phyloP scores from a whole-genome alignment of 345 rosid species.

The Lumnitzera racemosa region DNA sequence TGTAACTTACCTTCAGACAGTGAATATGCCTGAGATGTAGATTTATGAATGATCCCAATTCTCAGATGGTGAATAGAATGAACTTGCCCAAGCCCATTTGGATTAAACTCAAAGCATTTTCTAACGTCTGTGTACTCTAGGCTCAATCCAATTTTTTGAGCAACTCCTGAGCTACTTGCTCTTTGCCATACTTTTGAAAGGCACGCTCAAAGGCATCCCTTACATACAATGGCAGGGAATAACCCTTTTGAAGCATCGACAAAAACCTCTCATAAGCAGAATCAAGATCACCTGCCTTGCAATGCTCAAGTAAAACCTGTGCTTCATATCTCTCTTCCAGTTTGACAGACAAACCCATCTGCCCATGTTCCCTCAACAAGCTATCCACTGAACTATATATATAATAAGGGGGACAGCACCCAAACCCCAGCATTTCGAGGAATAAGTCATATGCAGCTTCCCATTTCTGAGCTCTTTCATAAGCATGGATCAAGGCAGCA shows the following conservation, averaged over 20 bases:
- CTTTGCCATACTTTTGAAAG: constrained; percentile 20
- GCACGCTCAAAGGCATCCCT: constrained; percentile 18
- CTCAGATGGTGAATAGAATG: too few species aligned
- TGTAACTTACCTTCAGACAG: too few species aligned
- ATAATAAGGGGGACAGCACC: constrained; percentile 21
- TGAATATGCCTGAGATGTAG: too few species aligned
- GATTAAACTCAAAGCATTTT: neutral
- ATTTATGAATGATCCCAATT: too few species aligned
- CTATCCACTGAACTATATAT: constrained; percentile 16
- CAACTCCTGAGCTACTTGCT: constrained; percentile 16
- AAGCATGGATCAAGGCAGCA: constrained; percentile 21
- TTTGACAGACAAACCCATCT: constrained; percentile 17
- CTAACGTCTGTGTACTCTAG: neutral
- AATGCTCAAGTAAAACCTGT: constrained; percentile 23
- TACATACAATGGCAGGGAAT: constrained; percentile 16
- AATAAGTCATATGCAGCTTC: constrained; percentile 18
- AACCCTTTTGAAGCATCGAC: constrained; percentile 20
- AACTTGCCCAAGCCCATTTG: too few species aligned
- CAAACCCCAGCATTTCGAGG: constrained; percentile 21
- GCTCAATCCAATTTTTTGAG: constrained; percentile 15
- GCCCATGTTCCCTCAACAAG: constrained; percentile 22
- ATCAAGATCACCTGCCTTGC: constrained; percentile 18
- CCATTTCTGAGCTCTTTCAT: constrained; percentile 18
- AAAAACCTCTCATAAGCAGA: constrained; percentile 19
- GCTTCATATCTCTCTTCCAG: constrained; percentile 24